Evolutionary conservation across 2,329 filamentous ascomycete species (phyloP).

Genomic region (Aspergillus pseudoviridinutans): DNA sequence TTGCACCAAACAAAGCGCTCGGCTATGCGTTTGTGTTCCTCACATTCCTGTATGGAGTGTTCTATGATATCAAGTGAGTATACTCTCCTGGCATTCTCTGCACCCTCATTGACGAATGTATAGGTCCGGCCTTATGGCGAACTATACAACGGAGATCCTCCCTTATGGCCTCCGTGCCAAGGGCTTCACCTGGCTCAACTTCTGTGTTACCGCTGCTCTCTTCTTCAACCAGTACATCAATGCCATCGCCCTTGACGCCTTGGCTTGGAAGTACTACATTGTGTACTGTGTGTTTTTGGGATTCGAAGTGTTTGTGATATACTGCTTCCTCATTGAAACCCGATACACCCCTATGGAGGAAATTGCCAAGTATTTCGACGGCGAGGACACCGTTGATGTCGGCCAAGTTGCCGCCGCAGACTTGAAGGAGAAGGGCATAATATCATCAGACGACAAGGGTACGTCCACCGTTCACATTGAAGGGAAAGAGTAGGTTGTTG

Average conservation of each 20-base stretch:
- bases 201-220: background rate
- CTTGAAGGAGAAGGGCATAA: background rate
- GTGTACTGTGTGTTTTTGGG: constrained; percentile 13
- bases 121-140: background rate
- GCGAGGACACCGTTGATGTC: background rate
- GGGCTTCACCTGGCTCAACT: background rate
- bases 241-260: constrained; percentile 17
- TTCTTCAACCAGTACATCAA: constrained; percentile 22
- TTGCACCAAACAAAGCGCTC: constrained; percentile 23
- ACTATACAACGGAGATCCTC: background rate
- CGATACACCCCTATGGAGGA: constrained; percentile 11
- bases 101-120: background rate
- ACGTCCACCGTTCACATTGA: background rate
- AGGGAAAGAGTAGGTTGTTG: background rate
- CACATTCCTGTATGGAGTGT: constrained; percentile 40
- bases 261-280: constrained; percentile 22
- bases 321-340: constrained; percentile 12
- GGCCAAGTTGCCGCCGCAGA: background rate
- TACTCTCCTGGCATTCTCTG: background rate
- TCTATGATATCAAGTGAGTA: constrained; percentile 26
- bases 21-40: constrained; percentile 38
- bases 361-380: constrained; percentile 12
- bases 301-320: constrained; percentile 7
- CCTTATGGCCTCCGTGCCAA: background rate
- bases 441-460: background rate